These are phyloP conservation scores for Dioscorea dumetorum DNA, from an alignment of 106 monocot species.

Conservation along the genomic window DNA sequence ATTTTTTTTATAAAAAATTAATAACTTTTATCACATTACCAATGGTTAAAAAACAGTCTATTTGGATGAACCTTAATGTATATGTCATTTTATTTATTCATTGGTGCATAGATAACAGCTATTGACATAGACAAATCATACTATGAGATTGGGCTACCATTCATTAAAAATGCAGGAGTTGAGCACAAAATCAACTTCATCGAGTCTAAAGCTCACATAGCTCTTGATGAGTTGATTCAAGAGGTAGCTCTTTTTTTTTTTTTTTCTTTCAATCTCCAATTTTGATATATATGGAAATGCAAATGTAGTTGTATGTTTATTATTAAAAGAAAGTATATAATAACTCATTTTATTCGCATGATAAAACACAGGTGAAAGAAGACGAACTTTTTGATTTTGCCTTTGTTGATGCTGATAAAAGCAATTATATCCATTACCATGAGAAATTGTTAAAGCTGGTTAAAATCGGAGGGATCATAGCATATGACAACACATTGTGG, in stretches of 20 bases:
- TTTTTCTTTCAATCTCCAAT: too few relatives aligned
- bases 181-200: slow-evolving; percentile 29
- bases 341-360: too few relatives aligned
- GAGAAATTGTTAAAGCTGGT: slow-evolving; percentile 48
- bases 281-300: too few relatives aligned
- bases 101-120: slow-evolving; percentile 9
- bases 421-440: slow-evolving; percentile 36
- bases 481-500: slow-evolving; percentile 69
- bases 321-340: too few relatives aligned
- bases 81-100: too few relatives aligned
- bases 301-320: too few relatives aligned
- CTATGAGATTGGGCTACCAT: slow-evolving; percentile 22
- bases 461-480: slow-evolving; percentile 46
- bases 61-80: too few relatives aligned
- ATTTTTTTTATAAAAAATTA: background rate
- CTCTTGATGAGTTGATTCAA: slow-evolving; percentile 15
- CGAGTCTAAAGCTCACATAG: slow-evolving; percentile 11
- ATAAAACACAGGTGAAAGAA: slow-evolving; percentile 5
- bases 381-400: slow-evolving; percentile 40
- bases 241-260: slow-evolving; percentile 6
- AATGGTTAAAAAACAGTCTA: too few relatives aligned
- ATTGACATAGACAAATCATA: slow-evolving; percentile 13
- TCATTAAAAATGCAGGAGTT: slow-evolving; percentile 23
- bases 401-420: slow-evolving; percentile 58
- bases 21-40: too few relatives aligned